Conservation (phyloP, 2,329 filamentous ascomycete species). For the Phyllosticta citribraziliensis region DNA sequence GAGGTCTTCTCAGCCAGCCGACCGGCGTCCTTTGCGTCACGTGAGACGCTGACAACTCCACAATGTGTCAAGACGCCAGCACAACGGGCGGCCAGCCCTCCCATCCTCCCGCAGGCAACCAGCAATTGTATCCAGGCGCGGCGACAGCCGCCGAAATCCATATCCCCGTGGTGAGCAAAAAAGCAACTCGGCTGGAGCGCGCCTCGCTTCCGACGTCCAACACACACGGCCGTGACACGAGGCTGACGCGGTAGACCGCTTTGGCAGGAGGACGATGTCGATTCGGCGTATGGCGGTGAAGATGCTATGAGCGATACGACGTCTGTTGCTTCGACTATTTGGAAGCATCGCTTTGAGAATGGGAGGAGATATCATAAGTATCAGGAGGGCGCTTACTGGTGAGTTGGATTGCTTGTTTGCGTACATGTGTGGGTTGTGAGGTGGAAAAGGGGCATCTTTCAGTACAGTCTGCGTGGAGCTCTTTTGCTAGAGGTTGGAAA, state of each 20-base stretch:
- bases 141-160: too few relatives aligned
- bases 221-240: neutral
- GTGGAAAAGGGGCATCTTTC: neutral
- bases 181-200: too few relatives aligned
- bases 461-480: too few relatives aligned
- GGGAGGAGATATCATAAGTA: conserved; percentile 10
- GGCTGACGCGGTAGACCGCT: neutral
- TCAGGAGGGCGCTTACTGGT: conserved; percentile 3
- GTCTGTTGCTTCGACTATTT: conserved; percentile 22
- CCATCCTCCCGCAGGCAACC: too few relatives aligned
- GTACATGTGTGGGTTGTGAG: neutral
- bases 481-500: neutral
- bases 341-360: conserved; percentile 19
- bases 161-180: too few relatives aligned
- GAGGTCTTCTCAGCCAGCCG: too few relatives aligned
- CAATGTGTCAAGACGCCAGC: too few relatives aligned
- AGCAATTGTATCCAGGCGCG: too few relatives aligned
- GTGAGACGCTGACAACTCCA: too few relatives aligned
- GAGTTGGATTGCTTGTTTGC: neutral
- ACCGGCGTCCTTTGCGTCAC: too few relatives aligned
- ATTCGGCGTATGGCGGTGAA: conserved; percentile 16
- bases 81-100: too few relatives aligned
- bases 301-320: conserved; percentile 22
- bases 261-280: conserved; percentile 13
- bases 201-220: too few relatives aligned